Conservation (phyloP, 805 yeast species). For the Saccharomyces paradoxus region DNA sequence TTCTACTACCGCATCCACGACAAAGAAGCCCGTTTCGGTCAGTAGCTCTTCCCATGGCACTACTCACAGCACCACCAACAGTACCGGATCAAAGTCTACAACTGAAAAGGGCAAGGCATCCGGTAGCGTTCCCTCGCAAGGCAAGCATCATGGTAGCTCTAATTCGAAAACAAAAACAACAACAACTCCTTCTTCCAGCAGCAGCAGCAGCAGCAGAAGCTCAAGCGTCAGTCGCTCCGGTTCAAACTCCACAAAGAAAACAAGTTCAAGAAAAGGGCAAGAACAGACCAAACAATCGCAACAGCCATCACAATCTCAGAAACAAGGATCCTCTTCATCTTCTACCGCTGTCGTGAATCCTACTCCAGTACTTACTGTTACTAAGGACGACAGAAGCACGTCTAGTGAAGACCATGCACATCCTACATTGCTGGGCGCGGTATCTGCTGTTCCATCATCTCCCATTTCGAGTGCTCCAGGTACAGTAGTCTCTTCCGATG, state of each 20-base stretch:
- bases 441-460: conserved; percentile 13
- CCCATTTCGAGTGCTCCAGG: not conserved
- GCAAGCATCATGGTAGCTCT: conserved; percentile 4
- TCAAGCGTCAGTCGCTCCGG: not conserved
- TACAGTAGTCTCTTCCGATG: not conserved
- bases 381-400: conserved; percentile 7
- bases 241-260: not conserved
- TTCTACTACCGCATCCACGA: conserved; percentile 5
- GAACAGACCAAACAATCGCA: not conserved
- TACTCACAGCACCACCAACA: not conserved
- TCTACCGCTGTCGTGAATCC: not conserved
- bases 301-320: not conserved
- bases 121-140: not conserved
- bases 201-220: not conserved
- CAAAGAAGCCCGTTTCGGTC: conserved; percentile 6
- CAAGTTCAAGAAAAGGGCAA: not conserved
- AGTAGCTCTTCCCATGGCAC: conserved; percentile 3
- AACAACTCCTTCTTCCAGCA: not conserved
- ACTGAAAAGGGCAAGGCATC: not conserved
- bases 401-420: conserved; percentile 9
- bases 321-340: not conserved
- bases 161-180: not conserved
- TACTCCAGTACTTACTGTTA: conserved; percentile 13
- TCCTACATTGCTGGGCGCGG: conserved; percentile 25
- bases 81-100: not conserved